phyloP scores from a whole-genome alignment of 129 eudicot species.

The Escallonia rubra region DNA sequence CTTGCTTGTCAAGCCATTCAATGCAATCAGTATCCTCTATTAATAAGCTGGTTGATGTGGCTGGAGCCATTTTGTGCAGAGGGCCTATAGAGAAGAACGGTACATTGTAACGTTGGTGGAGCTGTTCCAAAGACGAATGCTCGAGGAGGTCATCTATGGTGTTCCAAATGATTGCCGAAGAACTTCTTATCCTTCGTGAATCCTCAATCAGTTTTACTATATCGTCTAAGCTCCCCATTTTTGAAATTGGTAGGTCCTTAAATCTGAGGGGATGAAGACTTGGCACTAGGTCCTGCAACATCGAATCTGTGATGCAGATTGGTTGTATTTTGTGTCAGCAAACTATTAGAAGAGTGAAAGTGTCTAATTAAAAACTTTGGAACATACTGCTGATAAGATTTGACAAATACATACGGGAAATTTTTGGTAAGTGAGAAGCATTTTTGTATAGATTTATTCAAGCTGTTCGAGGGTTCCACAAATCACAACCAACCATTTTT shows the following conservation, averaged over 20 bases:
- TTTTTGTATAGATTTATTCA: too few relatives aligned
- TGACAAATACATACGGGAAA: too few relatives aligned
- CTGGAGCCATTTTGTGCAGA: constrained; percentile 23
- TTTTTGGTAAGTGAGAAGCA: too few relatives aligned
- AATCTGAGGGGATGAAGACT: constrained; percentile 15
- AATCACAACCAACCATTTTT: too few relatives aligned
- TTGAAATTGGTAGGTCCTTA: constrained; percentile 15
- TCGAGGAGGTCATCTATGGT: constrained; percentile 18
- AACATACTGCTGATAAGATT: too few relatives aligned
- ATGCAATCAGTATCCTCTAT: constrained; percentile 22
- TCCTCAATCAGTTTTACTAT: background rate
- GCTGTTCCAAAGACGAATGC: constrained; percentile 10
- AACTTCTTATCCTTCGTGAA: constrained; percentile 4
- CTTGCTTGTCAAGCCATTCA: constrained; percentile 27
- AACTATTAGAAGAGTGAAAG: background rate
- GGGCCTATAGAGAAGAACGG: constrained; percentile 32
- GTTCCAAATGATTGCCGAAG: constrained; percentile 31
- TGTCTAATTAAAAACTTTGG: background rate
- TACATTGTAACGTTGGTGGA: constrained; percentile 17
- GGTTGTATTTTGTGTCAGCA: background rate
- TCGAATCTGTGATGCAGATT: constrained; percentile 13
- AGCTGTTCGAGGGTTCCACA: too few relatives aligned
- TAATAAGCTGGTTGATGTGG: constrained; percentile 19
- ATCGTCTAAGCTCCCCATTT: constrained; percentile 1
- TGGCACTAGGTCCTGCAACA: constrained; percentile 18